Evolutionary conservation across 2,329 filamentous ascomycete genomes (phyloP).

Genomic region (Magnaporthales sp.): DNA sequence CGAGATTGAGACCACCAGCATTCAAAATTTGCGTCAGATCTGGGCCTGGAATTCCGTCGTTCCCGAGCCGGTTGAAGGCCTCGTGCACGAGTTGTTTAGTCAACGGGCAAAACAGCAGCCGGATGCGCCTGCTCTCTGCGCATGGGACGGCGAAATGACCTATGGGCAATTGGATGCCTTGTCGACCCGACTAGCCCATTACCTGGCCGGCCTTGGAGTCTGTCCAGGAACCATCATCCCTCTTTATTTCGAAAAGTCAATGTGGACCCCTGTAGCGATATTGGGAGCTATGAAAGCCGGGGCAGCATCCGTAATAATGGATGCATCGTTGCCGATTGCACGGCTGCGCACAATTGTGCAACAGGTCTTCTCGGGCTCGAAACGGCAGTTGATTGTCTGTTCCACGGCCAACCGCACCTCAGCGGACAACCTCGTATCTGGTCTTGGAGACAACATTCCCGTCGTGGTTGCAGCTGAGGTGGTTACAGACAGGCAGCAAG

Average conservation of each 20-base stretch:
- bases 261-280: constrained; percentile 11
- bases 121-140: neutral
- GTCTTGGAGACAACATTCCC: no score
- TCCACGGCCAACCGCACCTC: no score
- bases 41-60: neutral
- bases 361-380: no score
- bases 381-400: no score
- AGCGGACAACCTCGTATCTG: no score
- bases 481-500: no score
- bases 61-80: constrained; percentile 6
- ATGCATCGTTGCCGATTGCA: constrained; percentile 9
- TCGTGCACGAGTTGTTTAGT: neutral
- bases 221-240: constrained; percentile 11
- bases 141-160: no score
- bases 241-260: constrained; percentile 16
- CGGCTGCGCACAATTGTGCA: constrained; percentile 8
- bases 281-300: constrained; percentile 18
- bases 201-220: no score
- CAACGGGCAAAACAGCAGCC: no score
- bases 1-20: neutral
- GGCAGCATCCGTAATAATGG: constrained; percentile 14
- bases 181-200: no score
- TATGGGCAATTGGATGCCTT: no score
- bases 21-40: neutral
- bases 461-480: no score